These are phyloP conservation scores for Malus hybrid DNA, from an alignment of 331 rosid species.

Conservation along the genomic window DNA sequence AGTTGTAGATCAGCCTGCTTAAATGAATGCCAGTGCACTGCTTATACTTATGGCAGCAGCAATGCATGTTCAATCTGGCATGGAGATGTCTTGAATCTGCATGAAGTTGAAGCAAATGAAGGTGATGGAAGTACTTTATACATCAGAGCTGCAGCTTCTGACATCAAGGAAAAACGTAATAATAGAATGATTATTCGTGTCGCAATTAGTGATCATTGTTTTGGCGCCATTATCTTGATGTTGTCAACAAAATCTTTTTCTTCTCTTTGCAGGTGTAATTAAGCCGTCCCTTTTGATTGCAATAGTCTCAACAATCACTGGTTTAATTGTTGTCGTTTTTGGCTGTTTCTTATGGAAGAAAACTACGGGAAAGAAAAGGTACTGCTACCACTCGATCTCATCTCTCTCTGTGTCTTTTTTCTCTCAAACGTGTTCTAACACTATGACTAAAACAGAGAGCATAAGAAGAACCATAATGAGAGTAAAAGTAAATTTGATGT, in stretches of 20 bases:
- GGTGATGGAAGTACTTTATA: slow-evolving; percentile 3
- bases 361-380: neutral
- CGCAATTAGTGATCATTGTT: no score
- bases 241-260: no score
- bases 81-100: slow-evolving; percentile 23
- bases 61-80: slow-evolving; percentile 21
- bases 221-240: no score
- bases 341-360: neutral
- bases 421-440: no score
- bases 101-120: neutral
- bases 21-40: slow-evolving; percentile 23
- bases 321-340: neutral
- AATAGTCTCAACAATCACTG: neutral
- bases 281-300: neutral
- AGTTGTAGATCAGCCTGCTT: slow-evolving; percentile 25
- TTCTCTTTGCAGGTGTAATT: no score
- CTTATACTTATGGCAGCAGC: slow-evolving; percentile 24
- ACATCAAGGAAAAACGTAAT: neutral
- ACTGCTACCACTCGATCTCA: no score
- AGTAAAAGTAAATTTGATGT: no score
- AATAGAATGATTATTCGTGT: no score
- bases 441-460: no score
- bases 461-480: no score
- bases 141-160: slow-evolving; percentile 43
- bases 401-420: no score